Evolutionary conservation across 2,329 filamentous ascomycete species (phyloP), one percentile per base, ranked within the genome.

Genomic region (Phaeosphaeria sp.): DNA sequence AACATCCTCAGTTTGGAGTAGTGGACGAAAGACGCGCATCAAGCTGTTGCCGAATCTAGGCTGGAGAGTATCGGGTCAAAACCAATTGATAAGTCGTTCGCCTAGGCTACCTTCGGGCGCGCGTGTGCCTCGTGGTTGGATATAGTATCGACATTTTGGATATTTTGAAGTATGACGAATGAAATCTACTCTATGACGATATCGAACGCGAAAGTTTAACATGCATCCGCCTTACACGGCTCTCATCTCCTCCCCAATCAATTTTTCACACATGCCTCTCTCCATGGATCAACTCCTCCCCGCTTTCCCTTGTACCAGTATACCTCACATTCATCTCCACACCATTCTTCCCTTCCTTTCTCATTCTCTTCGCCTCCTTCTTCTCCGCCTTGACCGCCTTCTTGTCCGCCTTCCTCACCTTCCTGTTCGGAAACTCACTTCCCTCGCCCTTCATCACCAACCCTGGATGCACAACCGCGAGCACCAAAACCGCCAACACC

Each of bases 401-500:
- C 56, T 73, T 74, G n/a, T 59, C 61, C 7, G 54, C 62, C 46
- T 65, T 72, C 47, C 61, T 67, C 58, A 67, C 63, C 51, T 68
- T 74, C 9, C 66, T 51, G 6, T 59, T 64, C 18, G 65, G 66
- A 8, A 74, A 73, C 30, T 74, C 69, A 21, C 60, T 67, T 6
- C 67, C 66, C 2, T 65, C 52, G 0, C 70, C 71, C 42, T 64
- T 61, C 8, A 74, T 55, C 11, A 66, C 59, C 18, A 62, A 43
- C 3, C 71, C 67, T 6, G 71, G 68, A 55, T 75, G 71, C 1
- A 74, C 50, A 2, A 66, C 42, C 1, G 63, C 62, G 1, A 74
- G 55, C 2, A 74, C 42, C 0, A 67, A 24, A 2, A 69, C 50
- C 0, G 70, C 71, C 15, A 87, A 47, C 40, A 83, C 74, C 82